Percentiles rank a stretch among this genome's conserved stretches.
phyloP scores from a whole-genome alignment of 306 rosid species.

The Alnus rubra region DNA sequence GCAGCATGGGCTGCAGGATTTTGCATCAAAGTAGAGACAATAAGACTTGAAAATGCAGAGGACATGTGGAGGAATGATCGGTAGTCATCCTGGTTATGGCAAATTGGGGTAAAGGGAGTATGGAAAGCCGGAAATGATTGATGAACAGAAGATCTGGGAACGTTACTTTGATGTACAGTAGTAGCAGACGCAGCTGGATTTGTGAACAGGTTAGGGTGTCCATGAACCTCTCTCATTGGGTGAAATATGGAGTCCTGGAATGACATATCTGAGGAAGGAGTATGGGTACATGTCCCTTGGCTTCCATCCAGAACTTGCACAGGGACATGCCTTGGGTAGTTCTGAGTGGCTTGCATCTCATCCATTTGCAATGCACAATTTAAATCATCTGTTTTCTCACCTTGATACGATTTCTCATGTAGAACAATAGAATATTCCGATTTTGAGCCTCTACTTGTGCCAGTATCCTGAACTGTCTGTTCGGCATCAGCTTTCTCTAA shows the following conservation, averaged over 20 bases:
- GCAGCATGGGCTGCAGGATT: constrained; percentile 94
- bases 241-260: constrained; percentile 55
- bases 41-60: constrained; percentile 71
- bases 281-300: constrained; percentile 51
- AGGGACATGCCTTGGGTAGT: constrained; percentile 84
- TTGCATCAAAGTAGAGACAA: constrained; percentile 76
- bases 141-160: constrained; percentile 56
- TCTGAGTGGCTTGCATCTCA: constrained; percentile 70
- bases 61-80: constrained; percentile 66
- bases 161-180: constrained; percentile 57
- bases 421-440: constrained; percentile 45
- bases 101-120: constrained; percentile 56
- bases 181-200: constrained; percentile 56
- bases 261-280: constrained; percentile 48
- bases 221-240: constrained; percentile 52
- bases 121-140: constrained; percentile 61
- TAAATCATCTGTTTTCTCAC: constrained; percentile 55
- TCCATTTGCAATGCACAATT: constrained; percentile 50
- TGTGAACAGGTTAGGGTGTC: constrained; percentile 44
- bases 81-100: constrained; percentile 50
- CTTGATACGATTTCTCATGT: constrained; percentile 43
- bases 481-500: constrained; percentile 49
- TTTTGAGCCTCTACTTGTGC: constrained; percentile 43
- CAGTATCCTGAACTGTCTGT: constrained; percentile 44
- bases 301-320: constrained; percentile 87